phyloP scores from a whole-genome alignment of 2,329 filamentous ascomycete genomes.

The Talaromyces funiculosus region DNA sequence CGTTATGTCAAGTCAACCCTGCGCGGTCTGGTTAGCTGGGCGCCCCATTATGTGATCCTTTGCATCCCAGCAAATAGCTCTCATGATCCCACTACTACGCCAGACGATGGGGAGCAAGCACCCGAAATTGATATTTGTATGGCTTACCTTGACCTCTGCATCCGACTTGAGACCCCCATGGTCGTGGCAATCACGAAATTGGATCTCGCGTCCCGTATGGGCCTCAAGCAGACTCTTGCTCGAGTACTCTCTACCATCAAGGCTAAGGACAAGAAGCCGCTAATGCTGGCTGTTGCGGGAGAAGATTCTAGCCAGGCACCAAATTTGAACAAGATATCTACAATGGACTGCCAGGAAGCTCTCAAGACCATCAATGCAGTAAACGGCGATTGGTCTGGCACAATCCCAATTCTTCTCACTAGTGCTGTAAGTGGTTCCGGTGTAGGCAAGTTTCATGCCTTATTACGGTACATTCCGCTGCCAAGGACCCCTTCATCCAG shows the following conservation, averaged over 20 bases:
- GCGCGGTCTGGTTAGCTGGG: conserved; percentile 88
- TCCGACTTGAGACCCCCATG: conserved; percentile 72
- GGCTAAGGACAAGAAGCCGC: conserved; percentile 64
- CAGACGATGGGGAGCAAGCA: conserved; percentile 23
- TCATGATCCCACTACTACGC: conserved; percentile 39
- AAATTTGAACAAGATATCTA: conserved; percentile 54
- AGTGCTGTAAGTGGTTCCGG: conserved; percentile 82
- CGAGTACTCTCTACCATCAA: conserved; percentile 75
- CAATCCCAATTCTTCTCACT: conserved; percentile 80
- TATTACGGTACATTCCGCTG: conserved; percentile 70
- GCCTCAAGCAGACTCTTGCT: conserved; percentile 63
- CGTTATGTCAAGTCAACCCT: conserved; percentile 85
- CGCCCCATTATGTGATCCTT: conserved; percentile 85
- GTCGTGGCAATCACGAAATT: conserved; percentile 85
- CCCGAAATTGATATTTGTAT: conserved; percentile 65
- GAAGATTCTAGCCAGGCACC: conserved; percentile 46
- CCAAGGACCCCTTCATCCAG: conserved; percentile 40
- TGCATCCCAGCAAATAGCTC: conserved; percentile 75
- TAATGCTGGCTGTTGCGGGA: conserved; percentile 52
- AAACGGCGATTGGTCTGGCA: conserved; percentile 35
- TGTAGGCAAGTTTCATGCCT: conserved; percentile 72
- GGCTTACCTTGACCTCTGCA: conserved; percentile 76
- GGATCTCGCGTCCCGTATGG: conserved; percentile 71
- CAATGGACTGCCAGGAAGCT: conserved; percentile 54
- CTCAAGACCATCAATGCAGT: conserved; percentile 47